phyloP scores from a whole-genome alignment of 179 eudicot genomes.

The Camellia oleifera region DNA sequence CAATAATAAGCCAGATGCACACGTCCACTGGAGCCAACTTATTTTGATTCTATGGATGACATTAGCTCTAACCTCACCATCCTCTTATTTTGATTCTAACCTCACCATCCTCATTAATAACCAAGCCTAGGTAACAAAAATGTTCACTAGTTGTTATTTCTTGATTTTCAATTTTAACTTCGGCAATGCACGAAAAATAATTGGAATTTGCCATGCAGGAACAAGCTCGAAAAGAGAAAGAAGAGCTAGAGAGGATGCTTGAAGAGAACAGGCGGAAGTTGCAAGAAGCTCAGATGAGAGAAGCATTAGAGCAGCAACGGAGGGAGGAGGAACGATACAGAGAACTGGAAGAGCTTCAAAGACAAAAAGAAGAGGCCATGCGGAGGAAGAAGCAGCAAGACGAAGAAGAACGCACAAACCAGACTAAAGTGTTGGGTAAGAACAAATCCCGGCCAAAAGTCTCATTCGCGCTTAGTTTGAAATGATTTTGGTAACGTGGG shows the following conservation, averaged over 20 bases:
- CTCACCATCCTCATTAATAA: no score
- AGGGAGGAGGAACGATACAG: constrained; percentile 84
- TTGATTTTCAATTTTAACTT: neutral
- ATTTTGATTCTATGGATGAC: no score
- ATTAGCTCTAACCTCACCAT: no score
- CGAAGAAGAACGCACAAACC: constrained; percentile 84
- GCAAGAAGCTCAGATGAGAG: constrained; percentile 80
- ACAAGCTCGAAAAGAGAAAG: constrained; percentile 69
- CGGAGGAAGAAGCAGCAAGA: constrained; percentile 83
- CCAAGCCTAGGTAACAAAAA: no score
- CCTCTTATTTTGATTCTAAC: no score
- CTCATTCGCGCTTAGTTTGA: constrained; percentile 77
- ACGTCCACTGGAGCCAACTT: no score
- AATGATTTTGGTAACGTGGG: constrained; percentile 32
- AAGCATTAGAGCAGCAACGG: constrained; percentile 78
- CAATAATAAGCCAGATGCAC: no score
- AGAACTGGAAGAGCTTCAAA: constrained; percentile 84
- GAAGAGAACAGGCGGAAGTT: constrained; percentile 76
- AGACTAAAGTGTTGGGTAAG: constrained; percentile 78
- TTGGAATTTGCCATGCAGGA: constrained; percentile 43
- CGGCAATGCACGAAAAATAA: neutral
- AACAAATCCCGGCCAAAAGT: constrained; percentile 90
- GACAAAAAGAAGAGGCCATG: constrained; percentile 85
- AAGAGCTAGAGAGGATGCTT: constrained; percentile 69
- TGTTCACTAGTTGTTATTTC: no score